Evolutionary conservation across 768 basidiomycete species (phyloP).

Genomic region (Cyathus striatus): DNA sequence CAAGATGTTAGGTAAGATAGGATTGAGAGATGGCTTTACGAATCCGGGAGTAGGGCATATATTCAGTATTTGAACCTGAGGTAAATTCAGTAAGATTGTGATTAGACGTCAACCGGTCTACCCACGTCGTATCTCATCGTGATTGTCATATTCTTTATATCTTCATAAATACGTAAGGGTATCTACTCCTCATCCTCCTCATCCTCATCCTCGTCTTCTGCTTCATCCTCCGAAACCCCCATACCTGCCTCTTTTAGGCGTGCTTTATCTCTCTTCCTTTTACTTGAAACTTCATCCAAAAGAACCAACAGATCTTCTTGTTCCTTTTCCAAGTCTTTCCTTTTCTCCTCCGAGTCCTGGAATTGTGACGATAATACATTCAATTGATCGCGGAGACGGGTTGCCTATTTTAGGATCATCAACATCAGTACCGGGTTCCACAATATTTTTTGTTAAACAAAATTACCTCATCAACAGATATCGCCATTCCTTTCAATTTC

Average conservation of each 20-base stretch:
- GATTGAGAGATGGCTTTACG: too few relatives aligned
- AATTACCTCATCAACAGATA: slow-evolving; percentile 12
- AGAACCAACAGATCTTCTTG: slow-evolving; percentile 94
- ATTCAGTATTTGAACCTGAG: too few relatives aligned
- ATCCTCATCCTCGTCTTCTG: too few relatives aligned
- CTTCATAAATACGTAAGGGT: slow-evolving; percentile 48
- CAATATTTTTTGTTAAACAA: too few relatives aligned
- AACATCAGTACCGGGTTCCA: too few relatives aligned
- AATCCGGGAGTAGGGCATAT: too few relatives aligned
- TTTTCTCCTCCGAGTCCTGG: slow-evolving; percentile 51
- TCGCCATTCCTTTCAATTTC: slow-evolving; percentile 40
- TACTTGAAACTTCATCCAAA: slow-evolving; percentile 85
- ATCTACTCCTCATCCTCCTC: too few relatives aligned
- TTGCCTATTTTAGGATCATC: too few relatives aligned
- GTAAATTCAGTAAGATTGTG: too few relatives aligned
- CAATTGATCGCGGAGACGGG: slow-evolving; percentile 42
- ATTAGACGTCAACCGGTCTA: too few relatives aligned
- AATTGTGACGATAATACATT: slow-evolving; percentile 42
- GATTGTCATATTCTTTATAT: slow-evolving; percentile 13
- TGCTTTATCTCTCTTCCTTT: slow-evolving; percentile 80
- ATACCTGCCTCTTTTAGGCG: slow-evolving; percentile 67
- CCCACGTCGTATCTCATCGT: too few relatives aligned
- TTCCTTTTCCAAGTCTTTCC: slow-evolving; percentile 87
- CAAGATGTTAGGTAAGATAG: too few relatives aligned
- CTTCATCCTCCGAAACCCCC: slow-evolving; percentile 94